Conservation (phyloP, 805 yeast species). For the Cyberlindnera veronae region DNA sequence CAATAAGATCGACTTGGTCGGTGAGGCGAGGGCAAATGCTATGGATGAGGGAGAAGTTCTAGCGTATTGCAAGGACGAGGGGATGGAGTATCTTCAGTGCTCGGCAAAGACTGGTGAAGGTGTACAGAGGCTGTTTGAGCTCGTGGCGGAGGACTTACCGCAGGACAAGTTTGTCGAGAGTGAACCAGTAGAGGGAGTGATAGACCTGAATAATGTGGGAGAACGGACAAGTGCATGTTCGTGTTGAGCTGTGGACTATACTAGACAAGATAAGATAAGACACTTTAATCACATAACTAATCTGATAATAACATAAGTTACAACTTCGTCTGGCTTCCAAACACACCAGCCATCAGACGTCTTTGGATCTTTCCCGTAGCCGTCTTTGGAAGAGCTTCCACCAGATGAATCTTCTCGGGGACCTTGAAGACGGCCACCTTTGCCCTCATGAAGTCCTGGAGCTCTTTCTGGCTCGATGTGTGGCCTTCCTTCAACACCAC, state of each 20-base stretch:
- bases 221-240: constrained; percentile 7
- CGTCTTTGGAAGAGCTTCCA: constrained; percentile 64
- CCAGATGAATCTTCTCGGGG: constrained; percentile 55
- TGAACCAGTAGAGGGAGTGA: constrained; percentile 20
- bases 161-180: constrained; percentile 23
- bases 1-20: constrained; percentile 67
- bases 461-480: constrained; percentile 36
- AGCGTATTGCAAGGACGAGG: constrained; percentile 21
- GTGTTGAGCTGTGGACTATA: constrained; percentile 1
- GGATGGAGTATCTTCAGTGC: constrained; percentile 23
- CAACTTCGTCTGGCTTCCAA: constrained; percentile 35
- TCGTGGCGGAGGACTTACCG: constrained; percentile 47
- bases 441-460: constrained; percentile 41
- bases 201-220: constrained; percentile 29
- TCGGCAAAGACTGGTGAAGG: constrained; percentile 67
- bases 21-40: constrained; percentile 14
- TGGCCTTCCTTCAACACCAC: constrained; percentile 49
- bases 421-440: constrained; percentile 57
- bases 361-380: constrained; percentile 79
- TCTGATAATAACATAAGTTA: constrained; percentile 1
- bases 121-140: constrained; percentile 40
- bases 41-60: constrained; percentile 23
- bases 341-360: constrained; percentile 55
- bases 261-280: too few relatives aligned
- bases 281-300: background rate